Evolutionary conservation across 2,329 filamentous ascomycete genomes (phyloP).

Genomic region (Stachybotrys echinatus): DNA sequence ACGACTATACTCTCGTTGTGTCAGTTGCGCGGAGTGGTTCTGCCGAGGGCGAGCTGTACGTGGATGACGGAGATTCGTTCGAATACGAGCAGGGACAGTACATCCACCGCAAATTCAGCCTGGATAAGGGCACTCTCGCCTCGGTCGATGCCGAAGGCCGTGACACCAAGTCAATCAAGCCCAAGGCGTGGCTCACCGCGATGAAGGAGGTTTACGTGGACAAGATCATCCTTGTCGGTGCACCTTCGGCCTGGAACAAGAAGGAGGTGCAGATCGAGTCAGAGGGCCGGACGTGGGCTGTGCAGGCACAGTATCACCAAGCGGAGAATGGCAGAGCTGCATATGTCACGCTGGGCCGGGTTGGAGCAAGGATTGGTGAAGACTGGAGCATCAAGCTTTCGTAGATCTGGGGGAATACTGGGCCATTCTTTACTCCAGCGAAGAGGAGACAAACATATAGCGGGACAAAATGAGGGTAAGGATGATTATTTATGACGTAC

Average conservation of each 20-base stretch:
- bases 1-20: conserved; percentile 90
- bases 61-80: conserved; percentile 91
- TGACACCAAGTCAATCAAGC: conserved; percentile 43
- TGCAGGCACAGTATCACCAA: conserved; percentile 55
- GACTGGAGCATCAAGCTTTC: conserved; percentile 43
- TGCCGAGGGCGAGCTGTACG: conserved; percentile 78
- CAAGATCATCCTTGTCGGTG: conserved; percentile 78
- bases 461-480: not conserved
- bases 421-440: not conserved
- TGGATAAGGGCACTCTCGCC: conserved; percentile 54
- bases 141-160: conserved; percentile 62
- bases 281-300: conserved; percentile 48
- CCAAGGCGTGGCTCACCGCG: conserved; percentile 70
- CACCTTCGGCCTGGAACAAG: conserved; percentile 66
- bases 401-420: not conserved
- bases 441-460: not conserved
- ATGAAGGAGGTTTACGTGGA: conserved; percentile 78
- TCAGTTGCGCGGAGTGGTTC: conserved; percentile 50
- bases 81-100: conserved; percentile 82
- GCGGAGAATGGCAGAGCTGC: conserved; percentile 41
- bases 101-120: conserved; percentile 77
- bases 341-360: conserved; percentile 47
- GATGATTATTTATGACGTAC: not conserved
- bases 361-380: conserved; percentile 45
- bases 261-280: conserved; percentile 51